These are phyloP conservation scores for Jimgerdemannia lactiflua DNA, from an alignment of 192 early-diverging fungal species.

Conservation along the genomic window DNA sequence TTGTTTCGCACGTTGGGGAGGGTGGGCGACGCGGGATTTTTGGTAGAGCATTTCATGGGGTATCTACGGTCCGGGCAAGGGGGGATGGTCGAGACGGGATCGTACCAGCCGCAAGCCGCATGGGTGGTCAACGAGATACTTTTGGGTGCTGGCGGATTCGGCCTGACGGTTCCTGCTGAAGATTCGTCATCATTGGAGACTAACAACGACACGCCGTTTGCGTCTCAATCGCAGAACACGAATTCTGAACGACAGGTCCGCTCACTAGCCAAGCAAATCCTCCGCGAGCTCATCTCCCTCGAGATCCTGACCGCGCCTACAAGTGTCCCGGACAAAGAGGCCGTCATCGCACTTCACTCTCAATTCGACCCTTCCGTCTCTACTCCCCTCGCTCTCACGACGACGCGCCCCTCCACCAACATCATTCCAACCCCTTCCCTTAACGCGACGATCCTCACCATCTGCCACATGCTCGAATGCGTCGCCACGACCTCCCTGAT, in stretches of 20 bases:
- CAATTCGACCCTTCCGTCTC: slow-evolving; percentile 24
- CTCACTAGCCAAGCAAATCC: not conserved
- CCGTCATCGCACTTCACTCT: not conserved
- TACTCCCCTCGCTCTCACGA: slow-evolving; percentile 18
- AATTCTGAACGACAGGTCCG: not conserved
- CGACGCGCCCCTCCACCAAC: not conserved
- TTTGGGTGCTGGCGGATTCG: slow-evolving; percentile 11
- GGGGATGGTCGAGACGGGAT: not conserved
- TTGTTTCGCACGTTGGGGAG: not conserved
- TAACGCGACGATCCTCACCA: not conserved
- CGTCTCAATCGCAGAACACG: not conserved
- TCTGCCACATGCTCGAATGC: slow-evolving; percentile 17
- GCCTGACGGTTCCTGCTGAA: not conserved
- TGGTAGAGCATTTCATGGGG: slow-evolving; percentile 29
- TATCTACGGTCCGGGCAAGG: slow-evolving; percentile 14
- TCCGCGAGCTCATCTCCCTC: slow-evolving; percentile 1
- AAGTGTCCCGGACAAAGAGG: not conserved
- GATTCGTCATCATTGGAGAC: not conserved
- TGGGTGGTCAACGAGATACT: slow-evolving; percentile 34
- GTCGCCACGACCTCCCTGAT: slow-evolving; percentile 26
- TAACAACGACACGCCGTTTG: not conserved
- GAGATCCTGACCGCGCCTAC: not conserved
- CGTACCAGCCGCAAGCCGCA: slow-evolving; percentile 24
- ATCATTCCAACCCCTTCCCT: no score
- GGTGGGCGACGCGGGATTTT: not conserved